phyloP scores from a whole-genome alignment of 139 green algal genomes.

The Chlorella sp. region DNA sequence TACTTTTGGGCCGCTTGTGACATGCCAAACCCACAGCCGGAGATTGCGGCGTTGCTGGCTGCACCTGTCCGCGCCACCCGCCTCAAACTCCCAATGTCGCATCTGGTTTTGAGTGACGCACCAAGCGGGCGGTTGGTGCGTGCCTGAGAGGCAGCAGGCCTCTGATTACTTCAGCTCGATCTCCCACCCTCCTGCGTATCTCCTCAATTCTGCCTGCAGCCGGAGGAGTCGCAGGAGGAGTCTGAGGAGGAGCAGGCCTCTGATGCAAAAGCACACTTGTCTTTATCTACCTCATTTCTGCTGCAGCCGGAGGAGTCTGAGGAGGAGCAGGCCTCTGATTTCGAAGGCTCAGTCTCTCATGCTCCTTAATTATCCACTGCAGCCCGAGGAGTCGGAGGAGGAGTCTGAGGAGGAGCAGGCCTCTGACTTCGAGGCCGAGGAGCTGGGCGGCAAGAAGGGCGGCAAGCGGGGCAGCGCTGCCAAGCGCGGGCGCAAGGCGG shows the following conservation, averaged over 20 bases:
- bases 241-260: conserved; percentile 1
- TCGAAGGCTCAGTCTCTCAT: too few species aligned
- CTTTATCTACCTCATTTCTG: neutral
- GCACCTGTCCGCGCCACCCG: neutral
- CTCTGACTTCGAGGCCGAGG: neutral
- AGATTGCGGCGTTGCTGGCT: neutral
- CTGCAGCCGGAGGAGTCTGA: neutral
- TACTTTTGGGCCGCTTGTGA: too few species aligned
- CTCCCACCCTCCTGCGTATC: neutral
- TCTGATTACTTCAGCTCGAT: neutral
- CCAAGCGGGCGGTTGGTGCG: too few species aligned
- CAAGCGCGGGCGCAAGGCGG: neutral
- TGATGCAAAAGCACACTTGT: too few species aligned
- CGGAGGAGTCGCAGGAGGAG: neutral
- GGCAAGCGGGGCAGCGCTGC: neutral
- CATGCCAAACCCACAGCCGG: too few species aligned
- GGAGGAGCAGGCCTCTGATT: conserved; percentile 22
- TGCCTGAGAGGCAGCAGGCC: neutral
- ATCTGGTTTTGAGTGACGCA: too few species aligned
- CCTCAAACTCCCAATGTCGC: too few species aligned
- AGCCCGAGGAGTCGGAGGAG: neutral
- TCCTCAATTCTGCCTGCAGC: neutral
- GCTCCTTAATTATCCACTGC: too few species aligned
- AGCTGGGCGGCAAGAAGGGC: neutral
- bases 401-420: neutral